Evolutionary conservation across 2,329 filamentous ascomycete species (phyloP), one percentile per base, ranked within the genome.

Genomic region (Aspergillus fumigatus): DNA sequence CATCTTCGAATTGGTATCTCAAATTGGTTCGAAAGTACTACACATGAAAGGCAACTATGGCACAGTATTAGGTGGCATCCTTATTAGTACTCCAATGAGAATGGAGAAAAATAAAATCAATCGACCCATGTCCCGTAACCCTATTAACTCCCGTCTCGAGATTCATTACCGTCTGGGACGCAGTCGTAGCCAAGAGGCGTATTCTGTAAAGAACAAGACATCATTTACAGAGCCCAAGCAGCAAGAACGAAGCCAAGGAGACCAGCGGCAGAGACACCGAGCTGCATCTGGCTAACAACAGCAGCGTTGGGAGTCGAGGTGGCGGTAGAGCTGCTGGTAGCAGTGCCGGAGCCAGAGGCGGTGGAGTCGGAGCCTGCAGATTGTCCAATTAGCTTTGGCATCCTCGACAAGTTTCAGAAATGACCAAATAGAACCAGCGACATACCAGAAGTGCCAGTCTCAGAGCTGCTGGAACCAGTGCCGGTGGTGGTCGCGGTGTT

Each of bases 171-270:
- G 11, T 14, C 11, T 11, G 43, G 43, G 21, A 45, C 21, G 10
- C 23, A 14, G 11, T 11, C 32, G 32, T 17, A 38, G 32, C 14
- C 32, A 17, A 6, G 32, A 17, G 32, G 5, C 14, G 32, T 17
- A n/a, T 5, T 38, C 32, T 17, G 32, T 17, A 38, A 17, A 38
- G 32, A 17, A 7, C 2, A 38, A 5, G 14, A 7, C 14, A 17
- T 25, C 23, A 11, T 55, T 71, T 67, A 76, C 62, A 76, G 68
- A 63, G 69, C 71, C 54, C 73, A 70, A 48, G 71, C 69, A 54
- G 71, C 73, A 51, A 73, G 54, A 14, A 73, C 58, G 48, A 75
- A 61, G 38, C 73, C 73, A 17, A 73, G 48, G 25, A 74, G 54
- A 45, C 72, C 69, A 43, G 67, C 71, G 25, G 69, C 65, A 26